Conservation (phyloP, 2,329 filamentous ascomycete species). For the Aspergillus floridensis region DNA sequence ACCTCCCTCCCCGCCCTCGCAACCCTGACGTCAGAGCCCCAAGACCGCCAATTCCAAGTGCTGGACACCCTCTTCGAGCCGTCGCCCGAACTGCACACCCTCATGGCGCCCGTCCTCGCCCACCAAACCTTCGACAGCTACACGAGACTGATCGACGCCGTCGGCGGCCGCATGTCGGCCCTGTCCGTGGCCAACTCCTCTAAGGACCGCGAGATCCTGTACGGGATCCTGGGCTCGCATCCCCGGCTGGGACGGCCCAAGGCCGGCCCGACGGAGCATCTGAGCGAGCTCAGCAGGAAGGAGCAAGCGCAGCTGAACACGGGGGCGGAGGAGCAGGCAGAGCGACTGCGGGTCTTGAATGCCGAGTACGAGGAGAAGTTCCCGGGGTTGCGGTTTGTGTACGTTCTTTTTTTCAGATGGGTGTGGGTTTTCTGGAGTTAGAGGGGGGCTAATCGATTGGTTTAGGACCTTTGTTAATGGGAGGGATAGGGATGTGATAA, state of each 20-base stretch:
- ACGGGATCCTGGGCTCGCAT: neutral
- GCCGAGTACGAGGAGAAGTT: slow-evolving; percentile 73
- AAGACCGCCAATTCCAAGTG: neutral
- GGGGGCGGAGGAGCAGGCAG: slow-evolving; percentile 42
- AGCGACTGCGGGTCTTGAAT: slow-evolving; percentile 63
- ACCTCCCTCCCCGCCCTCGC: neutral
- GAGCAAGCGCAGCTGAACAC: slow-evolving; percentile 76
- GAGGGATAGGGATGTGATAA: slow-evolving; percentile 67
- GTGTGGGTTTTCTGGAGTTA: neutral
- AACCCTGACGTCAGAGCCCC: neutral
- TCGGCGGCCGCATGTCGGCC: neutral
- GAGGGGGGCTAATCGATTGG: neutral
- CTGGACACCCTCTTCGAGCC: neutral
- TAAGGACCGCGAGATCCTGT: neutral
- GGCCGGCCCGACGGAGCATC: neutral
- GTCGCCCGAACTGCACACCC: neutral
- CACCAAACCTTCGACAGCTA: neutral
- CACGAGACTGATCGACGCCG: neutral
- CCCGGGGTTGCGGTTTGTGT: slow-evolving; percentile 76
- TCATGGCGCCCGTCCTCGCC: neutral
- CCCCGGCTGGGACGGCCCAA: neutral
- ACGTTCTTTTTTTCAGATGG: slow-evolving; percentile 2
- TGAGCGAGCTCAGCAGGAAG: slow-evolving; percentile 61
- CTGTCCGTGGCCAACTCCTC: neutral
- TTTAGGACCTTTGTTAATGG: slow-evolving; percentile 82